A percentile compares a stretch with the other conserved stretches of the same genome.
Evolutionary conservation across 306 rosid species (phyloP).

Genomic region (Cucumis melo): DNA sequence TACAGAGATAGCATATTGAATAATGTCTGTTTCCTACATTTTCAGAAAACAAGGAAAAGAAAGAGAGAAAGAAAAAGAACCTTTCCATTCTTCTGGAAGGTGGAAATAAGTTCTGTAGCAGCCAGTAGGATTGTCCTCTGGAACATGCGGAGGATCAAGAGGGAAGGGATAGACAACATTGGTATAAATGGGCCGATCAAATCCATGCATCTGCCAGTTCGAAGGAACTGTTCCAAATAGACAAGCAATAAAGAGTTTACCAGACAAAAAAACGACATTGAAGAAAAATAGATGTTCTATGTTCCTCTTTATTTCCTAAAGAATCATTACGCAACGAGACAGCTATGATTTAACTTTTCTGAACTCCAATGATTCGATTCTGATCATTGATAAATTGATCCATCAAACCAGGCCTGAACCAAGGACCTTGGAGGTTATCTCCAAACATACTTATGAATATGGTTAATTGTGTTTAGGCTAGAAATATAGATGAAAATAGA

Average conservation of each 20-base stretch:
- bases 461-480: not conserved
- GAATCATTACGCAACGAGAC: not conserved
- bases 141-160: constrained; percentile 66
- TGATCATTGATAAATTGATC: not conserved
- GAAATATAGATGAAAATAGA: not conserved
- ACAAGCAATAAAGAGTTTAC: not conserved
- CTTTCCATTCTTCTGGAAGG: constrained; percentile 80
- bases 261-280: not conserved
- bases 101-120: constrained; percentile 68
- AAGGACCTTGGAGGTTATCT: not conserved
- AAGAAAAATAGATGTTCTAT: not conserved
- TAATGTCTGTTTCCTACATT: not conserved
- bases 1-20: not conserved
- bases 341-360: not conserved
- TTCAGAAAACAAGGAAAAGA: no score
- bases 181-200: constrained; percentile 82
- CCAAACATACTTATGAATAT: not conserved
- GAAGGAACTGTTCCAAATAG: constrained; percentile 77
- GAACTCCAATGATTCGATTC: not conserved
- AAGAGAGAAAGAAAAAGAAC: constrained; percentile 21
- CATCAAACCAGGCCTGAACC: not conserved
- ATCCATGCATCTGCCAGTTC: constrained; percentile 94
- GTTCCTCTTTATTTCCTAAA: not conserved
- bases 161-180: constrained; percentile 71
- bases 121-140: constrained; percentile 75